Evolutionary conservation across 2,329 filamentous ascomycete genomes (phyloP).

Genomic region (Atkinsonella hypoxylon): DNA sequence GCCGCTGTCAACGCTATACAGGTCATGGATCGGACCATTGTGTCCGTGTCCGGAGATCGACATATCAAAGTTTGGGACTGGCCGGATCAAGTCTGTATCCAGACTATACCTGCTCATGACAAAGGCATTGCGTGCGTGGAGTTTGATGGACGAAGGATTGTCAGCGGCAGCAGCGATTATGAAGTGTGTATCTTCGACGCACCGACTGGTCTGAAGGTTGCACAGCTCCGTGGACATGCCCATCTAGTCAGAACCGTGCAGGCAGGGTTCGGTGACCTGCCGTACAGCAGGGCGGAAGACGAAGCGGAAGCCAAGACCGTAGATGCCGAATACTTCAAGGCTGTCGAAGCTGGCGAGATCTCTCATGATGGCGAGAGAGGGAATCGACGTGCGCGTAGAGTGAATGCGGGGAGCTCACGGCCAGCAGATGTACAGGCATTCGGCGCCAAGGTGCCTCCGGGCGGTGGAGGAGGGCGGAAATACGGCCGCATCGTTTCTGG

Average conservation of each 20-base stretch:
- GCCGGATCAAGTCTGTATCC: conserved; percentile 60
- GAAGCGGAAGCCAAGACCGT: conserved; percentile 59
- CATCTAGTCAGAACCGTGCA: conserved; percentile 90
- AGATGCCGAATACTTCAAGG: conserved; percentile 60
- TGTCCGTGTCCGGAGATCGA: conserved; percentile 89
- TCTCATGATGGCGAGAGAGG: conserved; percentile 21
- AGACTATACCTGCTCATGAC: conserved; percentile 73
- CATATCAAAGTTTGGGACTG: conserved; percentile 94
- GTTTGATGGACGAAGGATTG: conserved; percentile 84
- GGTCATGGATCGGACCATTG: conserved; percentile 72
- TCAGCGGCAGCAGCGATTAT: conserved; percentile 92
- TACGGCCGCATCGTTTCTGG: conserved; percentile 95
- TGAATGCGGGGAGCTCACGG: conserved; percentile 61
- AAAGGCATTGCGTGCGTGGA: conserved; percentile 98
- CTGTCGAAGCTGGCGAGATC: conserved; percentile 38
- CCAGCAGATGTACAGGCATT: conserved; percentile 68
- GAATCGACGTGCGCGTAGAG: conserved; percentile 27
- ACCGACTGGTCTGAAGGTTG: conserved; percentile 75
- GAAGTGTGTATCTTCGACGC: conserved; percentile 93
- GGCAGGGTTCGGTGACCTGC: conserved; percentile 82
- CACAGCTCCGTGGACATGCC: conserved; percentile 68
- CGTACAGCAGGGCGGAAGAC: conserved; percentile 66
- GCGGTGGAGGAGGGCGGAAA: conserved; percentile 76
- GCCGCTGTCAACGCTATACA: conserved; percentile 96
- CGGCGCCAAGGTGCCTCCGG: conserved; percentile 79